Percentiles rank a stretch among this genome's conserved stretches.
phyloP scores from a whole-genome alignment of 257 asterid genomes.

The Solanum virginianum region DNA sequence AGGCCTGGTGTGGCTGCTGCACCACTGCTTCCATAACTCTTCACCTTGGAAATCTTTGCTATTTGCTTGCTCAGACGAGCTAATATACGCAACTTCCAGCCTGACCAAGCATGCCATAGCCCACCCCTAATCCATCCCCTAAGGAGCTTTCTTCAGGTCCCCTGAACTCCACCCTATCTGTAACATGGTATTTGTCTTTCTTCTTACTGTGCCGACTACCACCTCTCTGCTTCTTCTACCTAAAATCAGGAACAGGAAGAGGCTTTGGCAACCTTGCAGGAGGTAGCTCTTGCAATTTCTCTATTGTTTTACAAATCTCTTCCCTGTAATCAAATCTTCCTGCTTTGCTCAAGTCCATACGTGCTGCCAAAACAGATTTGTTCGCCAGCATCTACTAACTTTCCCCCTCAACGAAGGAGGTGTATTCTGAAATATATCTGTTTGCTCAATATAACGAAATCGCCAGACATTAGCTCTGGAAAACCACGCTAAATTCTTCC shows the following conservation, averaged over 20 bases:
- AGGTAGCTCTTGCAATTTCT: conserved; percentile 95
- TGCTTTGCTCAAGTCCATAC: conserved; percentile 32
- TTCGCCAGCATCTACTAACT: conserved; percentile 81
- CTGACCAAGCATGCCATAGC: conserved; percentile 97
- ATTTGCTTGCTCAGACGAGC: conserved; percentile 64
- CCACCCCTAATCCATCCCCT: conserved; percentile 98
- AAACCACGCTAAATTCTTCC: conserved; percentile 48
- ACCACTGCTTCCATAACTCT: conserved; percentile 53
- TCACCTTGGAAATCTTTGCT: conserved; percentile 65
- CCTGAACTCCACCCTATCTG: conserved; percentile 90
- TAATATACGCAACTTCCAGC: conserved; percentile 80
- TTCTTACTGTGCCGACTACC: conserved; percentile 84
- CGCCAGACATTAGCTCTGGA: background rate
- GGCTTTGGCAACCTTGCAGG: conserved; percentile 96
- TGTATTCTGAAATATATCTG: conserved; percentile 69
- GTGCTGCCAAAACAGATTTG: conserved; percentile 80
- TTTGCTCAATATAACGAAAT: conserved; percentile 55
- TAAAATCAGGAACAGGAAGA: conserved; percentile 95
- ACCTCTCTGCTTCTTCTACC: conserved; percentile 88
- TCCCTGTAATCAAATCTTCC: conserved; percentile 19
- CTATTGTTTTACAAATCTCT: conserved; percentile 68
- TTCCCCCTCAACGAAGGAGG: conserved; percentile 82
- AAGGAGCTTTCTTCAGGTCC: conserved; percentile 93
- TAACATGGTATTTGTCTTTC: conserved; percentile 87
- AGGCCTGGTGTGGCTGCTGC: conserved; percentile 61